Percentiles rank a stretch among this genome's conserved stretches.
Conservation (phyloP, 2,329 filamentous ascomycete genomes). For the Chrysosphaeria jannelii region DNA sequence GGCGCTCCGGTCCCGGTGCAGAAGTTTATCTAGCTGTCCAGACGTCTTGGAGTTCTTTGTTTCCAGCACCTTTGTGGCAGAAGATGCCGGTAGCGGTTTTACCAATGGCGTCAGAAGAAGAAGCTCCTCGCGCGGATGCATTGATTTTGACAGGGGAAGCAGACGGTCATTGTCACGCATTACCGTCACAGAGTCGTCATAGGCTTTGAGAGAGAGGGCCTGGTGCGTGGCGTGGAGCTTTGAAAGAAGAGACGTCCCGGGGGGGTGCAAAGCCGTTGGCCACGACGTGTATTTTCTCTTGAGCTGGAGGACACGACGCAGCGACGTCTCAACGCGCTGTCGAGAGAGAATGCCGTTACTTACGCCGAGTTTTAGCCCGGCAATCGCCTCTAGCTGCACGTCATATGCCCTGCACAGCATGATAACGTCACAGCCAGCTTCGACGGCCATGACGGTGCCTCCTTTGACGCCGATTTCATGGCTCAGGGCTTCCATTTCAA, state of each 20-base stretch:
- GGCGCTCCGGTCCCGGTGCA: conserved; percentile 25
- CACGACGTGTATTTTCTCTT: conserved; percentile 72
- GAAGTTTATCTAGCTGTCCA: conserved; percentile 20
- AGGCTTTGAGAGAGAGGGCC: conserved; percentile 53
- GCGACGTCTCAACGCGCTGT: conserved; percentile 49
- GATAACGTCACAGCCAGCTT: conserved; percentile 79
- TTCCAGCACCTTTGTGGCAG: conserved; percentile 39
- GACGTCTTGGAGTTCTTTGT: conserved; percentile 7
- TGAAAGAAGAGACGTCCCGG: conserved; percentile 45
- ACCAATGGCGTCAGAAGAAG: conserved; percentile 67
- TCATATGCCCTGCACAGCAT: conserved; percentile 68
- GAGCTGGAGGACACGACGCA: conserved; percentile 47
- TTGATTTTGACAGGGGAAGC: conserved; percentile 50
- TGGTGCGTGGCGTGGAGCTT: conserved; percentile 61
- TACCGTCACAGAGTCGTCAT: conserved; percentile 78
- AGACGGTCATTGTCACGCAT: conserved; percentile 69
- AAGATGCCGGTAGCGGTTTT: conserved; percentile 74
- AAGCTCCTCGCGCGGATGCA: conserved; percentile 69
- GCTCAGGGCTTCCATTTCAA: conserved; percentile 89
- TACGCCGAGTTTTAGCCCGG: conserved; percentile 61
- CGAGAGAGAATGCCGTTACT: conserved; percentile 73
- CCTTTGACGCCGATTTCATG: conserved; percentile 93
- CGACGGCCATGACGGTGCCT: conserved; percentile 89
- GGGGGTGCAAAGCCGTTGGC: conserved; percentile 70
- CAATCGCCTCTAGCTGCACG: conserved; percentile 74